Base-by-base conservation (phyloP, 1,139 yeast genomes). In the Diutina pseudorugosa region DNA sequence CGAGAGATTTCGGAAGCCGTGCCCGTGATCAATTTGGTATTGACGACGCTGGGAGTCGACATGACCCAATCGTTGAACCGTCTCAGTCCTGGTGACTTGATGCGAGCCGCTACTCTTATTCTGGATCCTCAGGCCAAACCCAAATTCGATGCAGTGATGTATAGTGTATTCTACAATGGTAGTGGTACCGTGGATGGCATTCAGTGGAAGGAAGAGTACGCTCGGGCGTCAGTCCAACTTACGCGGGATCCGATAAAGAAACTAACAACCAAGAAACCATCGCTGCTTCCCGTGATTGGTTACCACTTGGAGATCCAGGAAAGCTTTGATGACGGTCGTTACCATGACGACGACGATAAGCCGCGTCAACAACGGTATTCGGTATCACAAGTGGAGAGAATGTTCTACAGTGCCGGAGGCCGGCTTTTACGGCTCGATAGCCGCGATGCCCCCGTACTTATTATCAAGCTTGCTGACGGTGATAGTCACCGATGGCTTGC, bases 391-490 rank as follows among this genome's bases (percentile, higher is more conserved):
- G 70, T 86, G 2, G 68, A 75, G 6, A 72, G 83, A 55, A 65
- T 85, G 54, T 87, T 84, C 58, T 87, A 85, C 66, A 80, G 85
- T 55, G 87, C 86, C 1, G 83, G 91, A 1, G 94, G 94, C 0
- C 75, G 76, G 53, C 65, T 86, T 16, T 71, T 87, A 43, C 79
- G 79, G 53, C 68, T 87, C 18, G 88, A 83, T 47, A 88, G 81
- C 48, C 72, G 82, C 41, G 76, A 75, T 52, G 71, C 84, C 0
- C 91, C 95, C 0, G 93, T 87, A 0, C 68, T 87, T 52, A 85
- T 86, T 1, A 62, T 86, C 36, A 86, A 77, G 55, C 51, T 55
- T 63, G 2, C 51, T 55, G 67, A 58, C 1, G 61, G 60, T 4
- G 72, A 66, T 41, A 23, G 12, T 23, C 33, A 20, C 25, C 16